A percentile compares a stretch with the other conserved stretches of the same genome.
Evolutionary conservation across 2,329 filamentous ascomycete species (phyloP).

Genomic region (Xylariaceae sp.): DNA sequence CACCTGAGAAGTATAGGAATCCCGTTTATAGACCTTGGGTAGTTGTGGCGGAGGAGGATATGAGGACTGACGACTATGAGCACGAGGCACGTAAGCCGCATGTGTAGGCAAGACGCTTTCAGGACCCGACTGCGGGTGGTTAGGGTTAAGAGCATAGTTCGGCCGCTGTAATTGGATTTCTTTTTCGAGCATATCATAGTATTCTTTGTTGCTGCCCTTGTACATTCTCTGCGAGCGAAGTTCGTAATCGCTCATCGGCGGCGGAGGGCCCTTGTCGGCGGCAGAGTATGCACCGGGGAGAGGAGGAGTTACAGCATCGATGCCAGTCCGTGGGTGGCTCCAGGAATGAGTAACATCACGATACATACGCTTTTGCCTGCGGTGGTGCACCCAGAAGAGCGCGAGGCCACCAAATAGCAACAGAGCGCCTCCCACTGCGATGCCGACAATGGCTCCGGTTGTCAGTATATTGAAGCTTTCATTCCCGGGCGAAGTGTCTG

Average conservation of each 20-base stretch:
- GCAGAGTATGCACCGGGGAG: conserved; percentile 13
- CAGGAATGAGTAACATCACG: conserved; percentile 27
- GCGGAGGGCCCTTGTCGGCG: conserved; percentile 11
- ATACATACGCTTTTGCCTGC: conserved; percentile 38
- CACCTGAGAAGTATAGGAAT: conserved; percentile 35
- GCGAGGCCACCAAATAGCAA: conserved; percentile 41
- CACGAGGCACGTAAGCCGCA: conserved; percentile 46
- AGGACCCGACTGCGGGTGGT: conserved; percentile 19
- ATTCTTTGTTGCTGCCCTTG: conserved; percentile 35
- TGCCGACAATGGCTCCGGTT: conserved; percentile 52
- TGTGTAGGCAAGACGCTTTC: conserved; percentile 43
- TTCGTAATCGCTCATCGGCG: conserved; percentile 25
- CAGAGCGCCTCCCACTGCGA: conserved; percentile 46
- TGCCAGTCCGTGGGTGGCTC: conserved; percentile 21
- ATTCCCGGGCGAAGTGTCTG: conserved; percentile 25
- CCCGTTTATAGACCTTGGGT: conserved; percentile 22
- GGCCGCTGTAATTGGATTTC: conserved; percentile 19
- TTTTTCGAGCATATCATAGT: conserved; percentile 40
- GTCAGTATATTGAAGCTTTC: conserved; percentile 36
- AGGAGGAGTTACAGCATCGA: conserved; percentile 26
- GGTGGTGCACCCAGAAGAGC: conserved; percentile 49
- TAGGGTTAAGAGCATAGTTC: conserved; percentile 32
- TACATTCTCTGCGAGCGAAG: conserved; percentile 27
- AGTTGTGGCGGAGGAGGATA: conserved; percentile 17
- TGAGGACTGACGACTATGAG: conserved; percentile 30